Percentiles rank a stretch among this genome's conserved stretches.
Conservation (phyloP, 2,329 filamentous ascomycete species). For the Emmonsia crescens region DNA sequence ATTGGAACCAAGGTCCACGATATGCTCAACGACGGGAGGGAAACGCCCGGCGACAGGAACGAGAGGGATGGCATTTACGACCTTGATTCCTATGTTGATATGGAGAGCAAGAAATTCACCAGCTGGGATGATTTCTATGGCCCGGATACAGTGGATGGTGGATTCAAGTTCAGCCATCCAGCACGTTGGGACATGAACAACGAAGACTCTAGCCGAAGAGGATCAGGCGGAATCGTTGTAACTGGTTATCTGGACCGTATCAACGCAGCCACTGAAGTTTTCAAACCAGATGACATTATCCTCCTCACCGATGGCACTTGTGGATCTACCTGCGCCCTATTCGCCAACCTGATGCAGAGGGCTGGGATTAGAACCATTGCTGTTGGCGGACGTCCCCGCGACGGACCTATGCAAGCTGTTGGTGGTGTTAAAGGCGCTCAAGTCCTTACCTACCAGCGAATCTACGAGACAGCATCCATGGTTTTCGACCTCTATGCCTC, state of each 20-base stretch:
- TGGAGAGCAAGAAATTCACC: slow-evolving; percentile 26
- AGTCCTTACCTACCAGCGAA: slow-evolving; percentile 20
- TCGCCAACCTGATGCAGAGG: slow-evolving; percentile 45
- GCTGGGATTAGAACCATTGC: slow-evolving; percentile 46
- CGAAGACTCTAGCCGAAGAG: slow-evolving; percentile 16
- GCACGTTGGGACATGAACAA: slow-evolving; percentile 16
- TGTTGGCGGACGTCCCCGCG: slow-evolving; percentile 48
- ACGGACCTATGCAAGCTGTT: slow-evolving; percentile 48
- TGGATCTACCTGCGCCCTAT: slow-evolving; percentile 49
- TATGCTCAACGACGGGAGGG: slow-evolving; percentile 10
- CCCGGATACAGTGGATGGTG: slow-evolving; percentile 18
- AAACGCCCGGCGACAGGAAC: slow-evolving; percentile 6
- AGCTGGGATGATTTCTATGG: slow-evolving; percentile 25
- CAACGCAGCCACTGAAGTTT: slow-evolving; percentile 18
- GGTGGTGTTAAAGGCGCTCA: slow-evolving; percentile 52
- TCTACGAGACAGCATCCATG: slow-evolving; percentile 13
- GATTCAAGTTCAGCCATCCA: slow-evolving; percentile 29
- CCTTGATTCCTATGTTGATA: slow-evolving; percentile 16
- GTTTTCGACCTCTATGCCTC: slow-evolving; percentile 5
- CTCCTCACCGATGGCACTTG: slow-evolving; percentile 47
- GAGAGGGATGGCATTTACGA: slow-evolving; percentile 9
- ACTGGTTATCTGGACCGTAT: slow-evolving; percentile 21
- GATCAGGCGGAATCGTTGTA: slow-evolving; percentile 18
- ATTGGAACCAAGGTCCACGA: slow-evolving; percentile 21
- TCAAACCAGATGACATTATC: slow-evolving; percentile 26